Evolutionary conservation across 129 eudicot species (phyloP).

Genomic region (Cynara cardunculus): DNA sequence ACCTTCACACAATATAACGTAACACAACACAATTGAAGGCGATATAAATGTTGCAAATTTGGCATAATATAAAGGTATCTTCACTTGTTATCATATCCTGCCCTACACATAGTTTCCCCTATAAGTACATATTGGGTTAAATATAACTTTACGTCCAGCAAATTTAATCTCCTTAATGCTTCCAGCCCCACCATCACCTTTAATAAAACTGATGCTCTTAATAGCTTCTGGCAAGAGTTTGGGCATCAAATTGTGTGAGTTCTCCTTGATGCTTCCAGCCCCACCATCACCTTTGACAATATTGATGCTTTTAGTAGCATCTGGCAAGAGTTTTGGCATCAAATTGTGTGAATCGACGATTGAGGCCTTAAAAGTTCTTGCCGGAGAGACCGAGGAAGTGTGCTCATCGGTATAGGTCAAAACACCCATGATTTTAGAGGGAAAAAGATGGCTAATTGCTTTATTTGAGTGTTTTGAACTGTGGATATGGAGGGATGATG

Average conservation of each 20-base stretch:
- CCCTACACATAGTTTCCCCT: not conserved
- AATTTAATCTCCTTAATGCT: slow-evolving; percentile 45
- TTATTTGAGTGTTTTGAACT: not conserved
- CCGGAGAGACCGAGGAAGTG: slow-evolving; percentile 25
- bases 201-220: slow-evolving; percentile 38
- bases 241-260: slow-evolving; percentile 46
- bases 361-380: slow-evolving; percentile 46
- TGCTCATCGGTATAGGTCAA: slow-evolving; percentile 39
- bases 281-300: slow-evolving; percentile 43
- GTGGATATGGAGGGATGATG: slow-evolving; percentile 6
- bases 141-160: slow-evolving; percentile 15
- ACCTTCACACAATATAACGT: not conserved
- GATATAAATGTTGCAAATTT: not conserved
- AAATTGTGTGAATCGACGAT: slow-evolving; percentile 42
- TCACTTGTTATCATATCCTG: not conserved
- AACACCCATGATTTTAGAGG: slow-evolving; percentile 34
- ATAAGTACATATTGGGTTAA: not conserved
- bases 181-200: slow-evolving; percentile 58
- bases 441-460: not conserved
- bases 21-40: not conserved
- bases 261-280: slow-evolving; percentile 46
- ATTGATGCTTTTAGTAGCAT: slow-evolving; percentile 34
- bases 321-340: slow-evolving; percentile 54
- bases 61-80: not conserved
- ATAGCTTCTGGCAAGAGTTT: slow-evolving; percentile 52